Conservation (phyloP, 176 grass and related monocot genomes). For the Dactylis glomerata region DNA sequence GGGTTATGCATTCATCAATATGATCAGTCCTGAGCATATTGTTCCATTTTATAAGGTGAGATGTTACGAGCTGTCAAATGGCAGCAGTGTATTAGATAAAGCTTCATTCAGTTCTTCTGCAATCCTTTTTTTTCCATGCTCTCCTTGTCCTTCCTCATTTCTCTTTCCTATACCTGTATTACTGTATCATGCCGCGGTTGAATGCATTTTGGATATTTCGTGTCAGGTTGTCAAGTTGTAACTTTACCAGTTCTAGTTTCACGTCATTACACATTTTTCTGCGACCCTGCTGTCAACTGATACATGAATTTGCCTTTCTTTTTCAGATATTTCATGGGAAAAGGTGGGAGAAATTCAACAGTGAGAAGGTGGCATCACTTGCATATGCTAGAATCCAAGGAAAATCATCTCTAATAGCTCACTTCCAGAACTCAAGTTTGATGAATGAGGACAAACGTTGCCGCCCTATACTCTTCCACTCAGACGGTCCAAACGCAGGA, state of each 20-base stretch:
- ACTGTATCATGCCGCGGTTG: neutral
- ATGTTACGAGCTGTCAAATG: slow-evolving; percentile 22
- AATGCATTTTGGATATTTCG: slow-evolving; percentile 12
- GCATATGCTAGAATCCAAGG: slow-evolving; percentile 99
- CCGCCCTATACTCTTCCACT: slow-evolving; percentile 95
- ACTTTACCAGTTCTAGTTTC: neutral
- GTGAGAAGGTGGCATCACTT: slow-evolving; percentile 95
- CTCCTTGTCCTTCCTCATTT: slow-evolving; percentile 1
- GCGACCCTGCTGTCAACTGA: neutral
- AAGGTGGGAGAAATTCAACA: slow-evolving; percentile 98
- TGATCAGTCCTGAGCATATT: slow-evolving; percentile 88
- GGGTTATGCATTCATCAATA: slow-evolving; percentile 95
- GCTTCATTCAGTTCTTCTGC: neutral
- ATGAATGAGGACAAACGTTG: slow-evolving; percentile 99
- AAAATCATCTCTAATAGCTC: slow-evolving; percentile 71
- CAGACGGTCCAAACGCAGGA: slow-evolving; percentile 90
- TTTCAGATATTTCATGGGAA: slow-evolving; percentile 85
- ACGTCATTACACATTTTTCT: neutral
- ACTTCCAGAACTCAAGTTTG: slow-evolving; percentile 95
- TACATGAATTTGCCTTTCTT: neutral
- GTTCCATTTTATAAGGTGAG: slow-evolving; percentile 90
- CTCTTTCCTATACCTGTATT: slow-evolving; percentile 20
- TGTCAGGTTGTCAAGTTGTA: neutral
- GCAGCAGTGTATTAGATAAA: neutral
- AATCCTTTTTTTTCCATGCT: neutral